phyloP scores from a whole-genome alignment of 306 rosid species.

The Cicer arietinum region DNA sequence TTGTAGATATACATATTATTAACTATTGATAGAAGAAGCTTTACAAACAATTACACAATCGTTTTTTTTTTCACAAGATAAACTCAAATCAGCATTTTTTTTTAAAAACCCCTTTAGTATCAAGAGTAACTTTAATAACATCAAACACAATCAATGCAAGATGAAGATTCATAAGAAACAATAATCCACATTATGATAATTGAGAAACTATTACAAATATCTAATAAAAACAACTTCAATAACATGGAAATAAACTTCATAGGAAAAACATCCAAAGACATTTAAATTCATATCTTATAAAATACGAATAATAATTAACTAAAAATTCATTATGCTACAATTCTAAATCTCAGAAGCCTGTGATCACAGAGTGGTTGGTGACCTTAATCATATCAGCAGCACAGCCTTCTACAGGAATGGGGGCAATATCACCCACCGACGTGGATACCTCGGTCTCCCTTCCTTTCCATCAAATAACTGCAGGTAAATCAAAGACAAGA shows the following conservation, averaged over 20 bases:
- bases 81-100: neutral
- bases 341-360: conserved; percentile 36
- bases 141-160: conserved; percentile 18
- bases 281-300: conserved; percentile 35
- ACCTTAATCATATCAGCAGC: neutral
- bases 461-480: conserved; percentile 98
- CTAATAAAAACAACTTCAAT: conserved; percentile 27
- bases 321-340: conserved; percentile 42
- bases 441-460: conserved; percentile 89
- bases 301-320: conserved; percentile 22
- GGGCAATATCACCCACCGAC: conserved; percentile 91
- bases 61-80: neutral
- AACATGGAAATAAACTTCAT: conserved; percentile 32
- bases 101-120: neutral
- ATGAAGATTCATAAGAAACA: conserved; percentile 23
- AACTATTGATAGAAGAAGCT: too few relatives aligned
- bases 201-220: conserved; percentile 37
- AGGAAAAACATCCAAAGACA: conserved; percentile 40
- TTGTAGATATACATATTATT: too few relatives aligned
- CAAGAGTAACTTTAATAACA: neutral
- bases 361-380: conserved; percentile 5
- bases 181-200: conserved; percentile 10
- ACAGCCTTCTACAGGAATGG: conserved; percentile 78
- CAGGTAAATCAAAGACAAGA: conserved; percentile 38
- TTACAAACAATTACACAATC: too few relatives aligned